Evolutionary conservation across 2,329 filamentous ascomycete species (phyloP).

Genomic region (Chalara sp.): DNA sequence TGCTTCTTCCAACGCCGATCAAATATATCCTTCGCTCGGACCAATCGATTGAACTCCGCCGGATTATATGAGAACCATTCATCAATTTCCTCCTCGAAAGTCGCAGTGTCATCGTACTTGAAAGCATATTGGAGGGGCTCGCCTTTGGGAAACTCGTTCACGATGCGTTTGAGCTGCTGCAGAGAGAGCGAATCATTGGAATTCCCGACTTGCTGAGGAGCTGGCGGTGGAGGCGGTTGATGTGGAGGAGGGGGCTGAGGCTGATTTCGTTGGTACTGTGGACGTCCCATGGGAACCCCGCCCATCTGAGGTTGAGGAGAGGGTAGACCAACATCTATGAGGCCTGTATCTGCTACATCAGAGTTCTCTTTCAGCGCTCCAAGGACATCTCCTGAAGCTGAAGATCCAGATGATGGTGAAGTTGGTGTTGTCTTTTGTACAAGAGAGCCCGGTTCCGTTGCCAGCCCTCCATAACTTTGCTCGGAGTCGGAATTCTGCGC

Average conservation of each 20-base stretch:
- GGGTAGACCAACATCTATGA: slow-evolving; percentile 28
- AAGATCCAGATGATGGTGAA: not conserved
- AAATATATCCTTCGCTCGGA: slow-evolving; percentile 70
- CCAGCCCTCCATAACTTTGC: not conserved
- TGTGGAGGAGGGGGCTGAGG: slow-evolving; percentile 30
- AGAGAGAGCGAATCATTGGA: slow-evolving; percentile 66
- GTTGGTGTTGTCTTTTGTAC: not conserved
- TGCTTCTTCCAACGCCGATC: slow-evolving; percentile 64
- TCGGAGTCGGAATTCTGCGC: slow-evolving; percentile 3
- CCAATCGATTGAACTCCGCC: slow-evolving; percentile 74
- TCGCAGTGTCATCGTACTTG: slow-evolving; percentile 64
- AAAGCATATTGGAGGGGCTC: slow-evolving; percentile 81
- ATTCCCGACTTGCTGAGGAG: slow-evolving; percentile 28
- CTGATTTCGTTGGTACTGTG: slow-evolving; percentile 30
- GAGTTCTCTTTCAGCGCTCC: slow-evolving; percentile 13
- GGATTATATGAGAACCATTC: slow-evolving; percentile 96
- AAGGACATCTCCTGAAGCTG: not conserved
- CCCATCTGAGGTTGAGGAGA: slow-evolving; percentile 10
- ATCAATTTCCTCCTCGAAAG: slow-evolving; percentile 82
- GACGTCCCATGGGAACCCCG: slow-evolving; percentile 20
- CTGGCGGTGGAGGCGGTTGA: slow-evolving; percentile 25
- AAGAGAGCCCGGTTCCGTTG: not conserved
- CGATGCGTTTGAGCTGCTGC: slow-evolving; percentile 64
- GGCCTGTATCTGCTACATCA: slow-evolving; percentile 38
- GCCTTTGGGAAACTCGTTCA: slow-evolving; percentile 63